Conservation (phyloP, 306 rosid genomes). For the Quercus bicolor region DNA sequence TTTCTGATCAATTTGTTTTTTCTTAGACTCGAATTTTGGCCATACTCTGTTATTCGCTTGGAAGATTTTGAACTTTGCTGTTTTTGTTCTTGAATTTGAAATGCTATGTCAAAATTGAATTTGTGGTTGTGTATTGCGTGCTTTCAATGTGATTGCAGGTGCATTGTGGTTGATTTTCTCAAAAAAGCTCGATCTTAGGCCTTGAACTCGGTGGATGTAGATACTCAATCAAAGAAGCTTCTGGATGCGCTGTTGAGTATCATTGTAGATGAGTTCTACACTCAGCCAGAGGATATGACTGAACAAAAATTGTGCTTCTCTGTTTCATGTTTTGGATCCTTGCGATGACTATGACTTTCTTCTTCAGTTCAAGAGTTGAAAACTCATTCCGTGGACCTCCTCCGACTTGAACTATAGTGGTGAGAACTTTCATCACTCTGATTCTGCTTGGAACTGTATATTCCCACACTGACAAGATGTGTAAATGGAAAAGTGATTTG, state of each 20-base stretch:
- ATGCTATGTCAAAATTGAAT: no score
- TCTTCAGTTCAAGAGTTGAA: conserved; percentile 30
- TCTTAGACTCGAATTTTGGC: no score
- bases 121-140: no score
- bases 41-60: no score
- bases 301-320: conserved; percentile 19
- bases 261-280: conserved; percentile 30
- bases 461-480: not conserved
- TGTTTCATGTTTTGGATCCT: conserved; percentile 26
- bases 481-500: not conserved
- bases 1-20: no score
- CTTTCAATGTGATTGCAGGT: no score
- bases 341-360: not conserved
- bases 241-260: conserved; percentile 44
- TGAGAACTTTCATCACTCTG: conserved; percentile 5
- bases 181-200: conserved; percentile 11
- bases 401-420: conserved; percentile 53
- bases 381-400: conserved; percentile 22
- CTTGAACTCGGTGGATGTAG: conserved; percentile 25
- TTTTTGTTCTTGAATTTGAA: no score
- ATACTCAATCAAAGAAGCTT: conserved; percentile 49
- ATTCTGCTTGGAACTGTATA: no score
- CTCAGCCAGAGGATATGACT: conserved; percentile 19
- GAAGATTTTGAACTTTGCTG: no score
- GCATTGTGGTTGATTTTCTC: not conserved